Base-by-base conservation (phyloP, 2,329 filamentous ascomycete species). In the Nannizzia gypsea region DNA sequence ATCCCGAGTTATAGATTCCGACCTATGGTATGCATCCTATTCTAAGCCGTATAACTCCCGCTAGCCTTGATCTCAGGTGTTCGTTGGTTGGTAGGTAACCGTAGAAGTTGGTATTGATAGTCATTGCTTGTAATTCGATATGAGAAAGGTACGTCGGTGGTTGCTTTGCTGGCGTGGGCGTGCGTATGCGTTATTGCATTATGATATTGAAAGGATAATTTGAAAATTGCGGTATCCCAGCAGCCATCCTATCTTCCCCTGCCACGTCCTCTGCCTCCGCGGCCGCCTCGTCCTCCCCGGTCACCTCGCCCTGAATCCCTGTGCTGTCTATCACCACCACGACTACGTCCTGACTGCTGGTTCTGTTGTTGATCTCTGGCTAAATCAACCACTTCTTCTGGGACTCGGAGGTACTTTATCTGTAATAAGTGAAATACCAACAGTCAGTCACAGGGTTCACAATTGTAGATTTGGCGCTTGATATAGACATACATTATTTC, bases 351-450 rank as follows among this genome's bases (percentile, higher is more conserved):
- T 48, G 71, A 69, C n/a, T 80, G 77, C 68, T 89, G 85, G 64
- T 81, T 81, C 70, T 89, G 87, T 74, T 97, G 92, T 71, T 93
- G 88, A 66, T 97, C 92, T 79, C 90, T 95, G 24, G 93, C 91
- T 42, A 90, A 76, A 65, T 97, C 92, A 75, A 99, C 89, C 63
- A 99, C 95, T 74, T 97, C 92, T 76, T 99, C 92, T 58, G 92
- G 90, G 2, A 99, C 89, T 68, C 92, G 86, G 34, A 99, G 83
- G 77, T 96, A 99, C 80, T 99, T 99, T 78, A 99, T 99, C 93
- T 96, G 70, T 20, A 24, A 31, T 48, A 6, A 24, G 22, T 15
- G 20, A 24, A 2, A 50, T 15, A 26, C 22, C 44, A 36, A 36
- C 5, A 24, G 50, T 54, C 50, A 54, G 50, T 26, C 20, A 3